Evolutionary conservation across 1,139 yeast species (phyloP), one percentile per base, ranked within the genome.

Genomic region (Geotrichum aggregatum): DNA sequence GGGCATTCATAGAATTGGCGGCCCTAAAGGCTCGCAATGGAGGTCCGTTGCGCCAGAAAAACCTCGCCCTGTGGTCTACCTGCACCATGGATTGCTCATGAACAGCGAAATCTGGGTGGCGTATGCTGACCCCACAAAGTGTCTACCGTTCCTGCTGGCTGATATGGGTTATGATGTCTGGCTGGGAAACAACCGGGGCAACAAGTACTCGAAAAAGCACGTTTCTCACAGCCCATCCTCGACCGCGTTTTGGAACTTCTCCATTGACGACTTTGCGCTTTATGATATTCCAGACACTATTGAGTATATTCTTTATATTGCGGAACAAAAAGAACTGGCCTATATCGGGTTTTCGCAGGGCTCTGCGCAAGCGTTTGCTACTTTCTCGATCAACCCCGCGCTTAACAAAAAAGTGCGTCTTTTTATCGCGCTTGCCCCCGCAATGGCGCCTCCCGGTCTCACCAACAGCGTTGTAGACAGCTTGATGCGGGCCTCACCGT

Each of bases 1-100:
- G 16, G 79, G 82, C 0, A 58, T 80, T 3, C 85, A 80, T 59
- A 70, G 84, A 30, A 73, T 80, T 19, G 68, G 63, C 8, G 72
- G 66, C 66, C 71, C 59, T 73, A 76, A 59, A 64, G 72, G 58
- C 69, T 73, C 62, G 58, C 73, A 47, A 62, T 77, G 59, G 76
- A 56, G 61, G 43, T 55, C 54, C 2, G 56, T 66, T 28, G 44
- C 54, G 5, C 45, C 48, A 14, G 52, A 52, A 3, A 35, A 21
- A 18, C 49, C 52, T 1, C 48, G 74, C 52, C 76, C 76, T 0
- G 83, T 84, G 1, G 84, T 86, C 0, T 91, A 87, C 63, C 73
- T 91, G 51, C 98, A 91, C 64, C 98, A 91, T 66, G 98, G 98
- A 0, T 73, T 91, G 52, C 75, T 91, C 59, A 91, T 91, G 97